Evolutionary conservation across 352 stramenopile species (phyloP).

Genomic region (Pythium guiyangense): DNA sequence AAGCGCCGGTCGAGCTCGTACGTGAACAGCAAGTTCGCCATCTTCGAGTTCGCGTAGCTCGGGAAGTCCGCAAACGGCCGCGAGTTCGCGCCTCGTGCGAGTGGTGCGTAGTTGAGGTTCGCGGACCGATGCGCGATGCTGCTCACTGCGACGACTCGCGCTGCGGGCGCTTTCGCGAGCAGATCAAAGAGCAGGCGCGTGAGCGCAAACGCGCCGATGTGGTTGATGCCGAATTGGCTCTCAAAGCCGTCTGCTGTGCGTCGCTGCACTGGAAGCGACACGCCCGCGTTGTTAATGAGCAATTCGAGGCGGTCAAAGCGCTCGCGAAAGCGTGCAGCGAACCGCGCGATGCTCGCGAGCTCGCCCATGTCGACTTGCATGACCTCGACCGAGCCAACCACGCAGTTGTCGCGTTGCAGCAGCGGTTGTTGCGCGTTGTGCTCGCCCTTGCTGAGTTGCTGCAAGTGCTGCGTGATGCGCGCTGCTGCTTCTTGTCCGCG

Average conservation of each 20-base stretch:
- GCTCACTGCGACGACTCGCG: conserved; percentile 34
- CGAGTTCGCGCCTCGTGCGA: conserved; percentile 6
- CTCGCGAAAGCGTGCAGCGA: conserved; percentile 13
- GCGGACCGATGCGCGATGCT: conserved; percentile 25
- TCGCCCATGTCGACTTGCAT: conserved; percentile 22
- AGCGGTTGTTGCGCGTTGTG: neutral
- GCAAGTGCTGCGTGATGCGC: conserved; percentile 15
- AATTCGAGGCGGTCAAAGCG: conserved; percentile 22
- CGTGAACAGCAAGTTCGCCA: conserved; percentile 59
- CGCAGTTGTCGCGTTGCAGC: neutral
- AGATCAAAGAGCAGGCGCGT: conserved; percentile 34
- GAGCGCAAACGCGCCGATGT: conserved; percentile 46
- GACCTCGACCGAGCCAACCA: conserved; percentile 11
- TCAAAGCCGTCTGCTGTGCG: conserved; percentile 22
- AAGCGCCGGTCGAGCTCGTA: conserved; percentile 53
- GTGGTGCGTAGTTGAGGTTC: conserved; percentile 10
- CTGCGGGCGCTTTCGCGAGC: conserved; percentile 15
- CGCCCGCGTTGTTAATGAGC: conserved; percentile 32
- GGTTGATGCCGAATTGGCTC: conserved; percentile 46
- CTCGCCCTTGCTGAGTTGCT: neutral
- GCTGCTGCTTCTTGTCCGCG: conserved; percentile 21
- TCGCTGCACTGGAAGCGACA: conserved; percentile 8
- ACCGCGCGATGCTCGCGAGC: conserved; percentile 15
- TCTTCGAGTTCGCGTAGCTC: conserved; percentile 54
- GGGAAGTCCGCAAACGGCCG: conserved; percentile 17